A percentile compares a stretch with the other conserved stretches of the same genome.
Evolutionary conservation across 192 early-diverging fungal species (phyloP).

Genomic region (Entomortierella chlamydospora): DNA sequence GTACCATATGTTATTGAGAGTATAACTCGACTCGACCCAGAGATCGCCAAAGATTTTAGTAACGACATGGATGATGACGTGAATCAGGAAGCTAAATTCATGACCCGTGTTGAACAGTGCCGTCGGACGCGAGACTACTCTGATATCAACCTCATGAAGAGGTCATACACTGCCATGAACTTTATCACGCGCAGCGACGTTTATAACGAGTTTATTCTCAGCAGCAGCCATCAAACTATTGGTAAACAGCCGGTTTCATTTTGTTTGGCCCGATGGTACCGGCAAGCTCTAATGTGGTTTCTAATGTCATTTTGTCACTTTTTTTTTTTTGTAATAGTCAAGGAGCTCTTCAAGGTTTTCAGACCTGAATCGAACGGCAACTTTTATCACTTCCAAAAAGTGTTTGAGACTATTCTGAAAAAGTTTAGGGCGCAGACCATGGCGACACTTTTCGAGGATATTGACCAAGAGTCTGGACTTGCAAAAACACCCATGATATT

Average conservation of each 20-base stretch:
- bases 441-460: constrained; percentile 42
- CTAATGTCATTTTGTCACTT: neutral
- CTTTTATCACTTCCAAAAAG: constrained; percentile 51
- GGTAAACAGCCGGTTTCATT: constrained; percentile 8
- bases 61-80: constrained; percentile 12
- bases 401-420: constrained; percentile 47
- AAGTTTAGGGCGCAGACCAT: constrained; percentile 48
- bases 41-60: constrained; percentile 23
- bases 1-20: constrained; percentile 31
- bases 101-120: constrained; percentile 30
- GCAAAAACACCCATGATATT: constrained; percentile 29
- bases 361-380: constrained; percentile 53
- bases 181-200: constrained; percentile 41
- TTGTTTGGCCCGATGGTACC: neutral
- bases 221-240: constrained; percentile 35
- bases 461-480: constrained; percentile 25
- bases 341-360: constrained; percentile 50
- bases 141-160: constrained; percentile 50
- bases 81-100: constrained; percentile 45
- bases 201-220: constrained; percentile 53
- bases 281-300: neutral
- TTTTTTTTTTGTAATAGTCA: constrained; percentile 24
- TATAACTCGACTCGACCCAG: constrained; percentile 48
- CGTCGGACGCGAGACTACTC: constrained; percentile 30
- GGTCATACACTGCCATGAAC: constrained; percentile 53